phyloP scores from a whole-genome alignment of 352 stramenopile genomes.

The Pythium plurisporium region DNA sequence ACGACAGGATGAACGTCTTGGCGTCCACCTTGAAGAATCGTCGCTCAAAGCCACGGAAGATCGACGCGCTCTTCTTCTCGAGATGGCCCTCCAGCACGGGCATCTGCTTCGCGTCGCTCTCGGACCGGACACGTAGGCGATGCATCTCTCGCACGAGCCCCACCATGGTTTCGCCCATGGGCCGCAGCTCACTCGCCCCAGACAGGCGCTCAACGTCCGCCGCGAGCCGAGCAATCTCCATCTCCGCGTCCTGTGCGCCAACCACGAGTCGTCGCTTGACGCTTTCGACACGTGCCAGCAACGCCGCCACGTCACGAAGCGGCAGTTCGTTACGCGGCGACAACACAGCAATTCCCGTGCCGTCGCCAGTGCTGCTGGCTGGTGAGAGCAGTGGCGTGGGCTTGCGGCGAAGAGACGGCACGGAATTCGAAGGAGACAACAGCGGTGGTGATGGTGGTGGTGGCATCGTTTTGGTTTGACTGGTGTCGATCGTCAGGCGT shows the following conservation, averaged over 20 bases:
- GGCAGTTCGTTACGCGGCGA: conserved; percentile 6
- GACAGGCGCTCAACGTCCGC: conserved; percentile 35
- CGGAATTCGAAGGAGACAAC: not conserved
- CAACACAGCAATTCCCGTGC: no score
- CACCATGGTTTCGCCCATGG: conserved; percentile 45
- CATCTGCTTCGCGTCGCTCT: conserved; percentile 23
- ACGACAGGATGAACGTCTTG: conserved; percentile 62
- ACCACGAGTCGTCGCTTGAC: conserved; percentile 44
- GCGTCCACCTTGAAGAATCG: conserved; percentile 66
- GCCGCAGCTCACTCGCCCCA: conserved; percentile 28
- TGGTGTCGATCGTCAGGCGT: not conserved
- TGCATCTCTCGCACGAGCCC: conserved; percentile 56
- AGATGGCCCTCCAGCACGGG: conserved; percentile 60
- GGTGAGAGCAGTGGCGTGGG: not conserved
- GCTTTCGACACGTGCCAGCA: conserved; percentile 52
- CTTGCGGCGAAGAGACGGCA: not conserved
- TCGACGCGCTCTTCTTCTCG: conserved; percentile 74
- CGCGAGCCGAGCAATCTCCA: conserved; percentile 34
- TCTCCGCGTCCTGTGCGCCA: conserved; percentile 33
- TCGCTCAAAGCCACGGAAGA: conserved; percentile 67
- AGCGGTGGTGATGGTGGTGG: not conserved
- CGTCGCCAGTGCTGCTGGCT: not conserved
- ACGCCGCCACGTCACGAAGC: conserved; percentile 35
- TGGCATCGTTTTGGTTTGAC: not conserved
- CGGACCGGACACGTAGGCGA: conserved; percentile 32